Base-by-base conservation (phyloP, 164 flowering plant genomes). In the Macadamia integrifolia region DNA sequence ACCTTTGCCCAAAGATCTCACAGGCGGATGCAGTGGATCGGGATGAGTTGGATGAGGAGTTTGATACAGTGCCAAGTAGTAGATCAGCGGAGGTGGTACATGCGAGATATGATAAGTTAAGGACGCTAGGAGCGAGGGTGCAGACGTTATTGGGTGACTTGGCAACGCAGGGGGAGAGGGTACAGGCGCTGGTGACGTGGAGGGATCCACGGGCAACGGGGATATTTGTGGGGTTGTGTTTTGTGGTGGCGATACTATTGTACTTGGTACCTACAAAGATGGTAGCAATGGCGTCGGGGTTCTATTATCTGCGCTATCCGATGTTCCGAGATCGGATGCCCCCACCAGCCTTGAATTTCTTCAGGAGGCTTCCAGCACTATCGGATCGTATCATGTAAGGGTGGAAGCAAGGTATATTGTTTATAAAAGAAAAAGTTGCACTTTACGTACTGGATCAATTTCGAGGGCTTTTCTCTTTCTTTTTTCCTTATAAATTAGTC, bases 1-100 rank as follows among this genome's bases (percentile, higher is more conserved):
- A 82, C 15, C 78, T 81, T 4, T 85, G 82, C 58, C 76, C 87
- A 0, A 87, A 79, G 77, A 50, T 87, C 44, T 91, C 93, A 0
- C 64, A 81, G 61, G 85, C 81, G 0, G 96, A 91, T 30, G n/a
- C 65, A 0, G 76, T 74, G 0, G 92, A 86, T 6, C 66, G 81
- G 0, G 97, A 94, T 0, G 97, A 94, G 72, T 81, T 94, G 0
- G 99, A 92, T 17, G 99, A 94, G 68, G 97, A 92, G 71, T 89
- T 94, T 40, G 96, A 94, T 64, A 63, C 76, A 5, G 52, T 88
- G 62, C 97, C 97, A 1, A 84, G 88, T 60, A 61, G 53, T 8
- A 76, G 85, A 69, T 59, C 89, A 1, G 32, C 75, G 1, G 93
- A 93, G 2, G 48, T 77, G 8, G 79, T 86, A 5, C 79, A 87